These are phyloP conservation scores for Limnanthes douglasii DNA, from an alignment of 345 rosid species.

Conservation along the genomic window DNA sequence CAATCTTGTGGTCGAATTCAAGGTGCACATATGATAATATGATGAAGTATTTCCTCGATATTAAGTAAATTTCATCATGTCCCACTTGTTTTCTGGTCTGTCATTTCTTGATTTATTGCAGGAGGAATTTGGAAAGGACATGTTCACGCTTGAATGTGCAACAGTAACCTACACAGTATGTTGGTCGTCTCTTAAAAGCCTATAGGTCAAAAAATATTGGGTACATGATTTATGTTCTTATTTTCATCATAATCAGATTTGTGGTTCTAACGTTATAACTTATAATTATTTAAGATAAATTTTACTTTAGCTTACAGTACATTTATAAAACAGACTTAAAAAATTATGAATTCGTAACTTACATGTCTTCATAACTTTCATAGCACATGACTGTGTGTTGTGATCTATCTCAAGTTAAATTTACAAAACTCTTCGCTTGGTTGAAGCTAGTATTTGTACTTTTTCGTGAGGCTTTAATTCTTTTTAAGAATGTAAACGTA, in stretches of 20 bases:
- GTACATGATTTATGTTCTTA: conserved; percentile 31
- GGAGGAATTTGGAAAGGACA: conserved; percentile 39
- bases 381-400: conserved; percentile 58
- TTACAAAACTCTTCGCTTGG: conserved; percentile 40
- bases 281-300: too few species aligned
- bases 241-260: too few species aligned
- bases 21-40: conserved; percentile 41
- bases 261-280: too few species aligned
- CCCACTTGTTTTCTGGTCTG: conserved; percentile 15
- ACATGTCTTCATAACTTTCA: conserved; percentile 12
- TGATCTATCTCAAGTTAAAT: conserved; percentile 31
- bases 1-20: conserved; percentile 31
- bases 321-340: too few species aligned
- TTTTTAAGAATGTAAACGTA: conserved; percentile 56
- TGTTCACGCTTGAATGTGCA: conserved; percentile 61
- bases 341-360: too few species aligned
- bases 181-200: conserved; percentile 45
- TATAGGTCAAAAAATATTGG: conserved; percentile 31
- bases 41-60: conserved; percentile 36
- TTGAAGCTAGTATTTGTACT: conserved; percentile 67
- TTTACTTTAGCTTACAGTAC: too few species aligned
- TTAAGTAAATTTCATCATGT: conserved; percentile 24
- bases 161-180: conserved; percentile 38
- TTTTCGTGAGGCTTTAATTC: conserved; percentile 56
- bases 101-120: conserved; percentile 49